phyloP scores from a whole-genome alignment of 371 early-diverging fungal species.

The Mortierella sp. region DNA sequence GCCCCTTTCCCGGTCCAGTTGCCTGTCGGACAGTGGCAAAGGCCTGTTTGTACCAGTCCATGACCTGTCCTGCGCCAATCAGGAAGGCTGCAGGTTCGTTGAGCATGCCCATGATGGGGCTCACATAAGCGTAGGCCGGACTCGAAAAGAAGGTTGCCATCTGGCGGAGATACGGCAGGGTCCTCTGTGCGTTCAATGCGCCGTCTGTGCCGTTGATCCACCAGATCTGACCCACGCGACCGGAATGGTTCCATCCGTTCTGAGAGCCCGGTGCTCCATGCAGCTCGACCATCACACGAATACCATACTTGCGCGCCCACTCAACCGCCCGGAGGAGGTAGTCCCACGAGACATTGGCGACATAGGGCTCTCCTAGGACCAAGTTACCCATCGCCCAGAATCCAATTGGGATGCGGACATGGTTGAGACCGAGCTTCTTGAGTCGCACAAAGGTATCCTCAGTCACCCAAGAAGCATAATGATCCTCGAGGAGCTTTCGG shows the following conservation, averaged over 20 bases:
- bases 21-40: constrained; percentile 23
- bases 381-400: constrained; percentile 64
- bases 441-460: constrained; percentile 61
- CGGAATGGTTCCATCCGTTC: constrained; percentile 67
- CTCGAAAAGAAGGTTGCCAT: constrained; percentile 40
- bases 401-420: constrained; percentile 64
- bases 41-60: constrained; percentile 28
- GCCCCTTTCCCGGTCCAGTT: constrained; percentile 16
- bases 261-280: constrained; percentile 76
- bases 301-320: constrained; percentile 66
- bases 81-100: constrained; percentile 48
- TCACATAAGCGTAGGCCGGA: constrained; percentile 64
- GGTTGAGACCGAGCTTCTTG: constrained; percentile 61
- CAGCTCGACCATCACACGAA: constrained; percentile 74
- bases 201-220: constrained; percentile 42
- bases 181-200: constrained; percentile 40
- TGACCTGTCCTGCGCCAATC: constrained; percentile 18
- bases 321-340: constrained; percentile 64
- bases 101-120: constrained; percentile 67
- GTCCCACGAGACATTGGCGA: constrained; percentile 54
- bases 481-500: constrained; percentile 52
- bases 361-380: constrained; percentile 62
- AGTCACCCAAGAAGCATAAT: constrained; percentile 63
- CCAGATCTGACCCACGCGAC: constrained; percentile 33
- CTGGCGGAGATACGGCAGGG: constrained; percentile 24